Conservation (phyloP, 2,329 filamentous ascomycete genomes). For the Pestalotiopsis fici region DNA sequence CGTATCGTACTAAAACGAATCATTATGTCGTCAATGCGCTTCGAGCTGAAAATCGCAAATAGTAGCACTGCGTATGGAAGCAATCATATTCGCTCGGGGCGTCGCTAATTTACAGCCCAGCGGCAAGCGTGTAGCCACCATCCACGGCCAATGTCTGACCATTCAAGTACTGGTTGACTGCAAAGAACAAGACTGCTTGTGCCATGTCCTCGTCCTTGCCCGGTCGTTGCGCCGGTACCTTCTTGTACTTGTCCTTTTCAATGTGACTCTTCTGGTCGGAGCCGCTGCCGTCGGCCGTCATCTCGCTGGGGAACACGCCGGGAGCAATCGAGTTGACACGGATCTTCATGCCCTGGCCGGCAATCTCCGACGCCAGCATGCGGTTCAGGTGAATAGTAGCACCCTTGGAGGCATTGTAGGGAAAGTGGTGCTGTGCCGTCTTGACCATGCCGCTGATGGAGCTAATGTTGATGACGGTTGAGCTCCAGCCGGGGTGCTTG, state of each 20-base stretch:
- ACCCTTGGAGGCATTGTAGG: conserved; percentile 66
- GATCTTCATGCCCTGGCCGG: conserved; percentile 58
- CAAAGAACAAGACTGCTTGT: conserved; percentile 60
- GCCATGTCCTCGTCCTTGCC: conserved; percentile 73
- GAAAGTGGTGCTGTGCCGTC: conserved; percentile 63
- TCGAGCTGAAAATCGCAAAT: background rate
- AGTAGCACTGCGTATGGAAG: background rate
- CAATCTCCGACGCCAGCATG: conserved; percentile 64
- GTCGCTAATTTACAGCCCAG: conserved; percentile 29
- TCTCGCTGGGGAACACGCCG: conserved; percentile 71
- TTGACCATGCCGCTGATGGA: conserved; percentile 67
- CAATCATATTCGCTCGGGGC: background rate
- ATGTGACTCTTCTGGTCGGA: conserved; percentile 59
- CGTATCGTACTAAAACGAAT: background rate
- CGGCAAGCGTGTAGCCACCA: conserved; percentile 42
- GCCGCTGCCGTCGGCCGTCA: conserved; percentile 57
- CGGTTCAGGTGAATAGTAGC: conserved; percentile 65
- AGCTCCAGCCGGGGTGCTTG: conserved; percentile 47
- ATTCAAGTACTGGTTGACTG: conserved; percentile 44
- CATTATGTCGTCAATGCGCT: background rate
- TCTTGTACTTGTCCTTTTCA: conserved; percentile 56
- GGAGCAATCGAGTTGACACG: conserved; percentile 76
- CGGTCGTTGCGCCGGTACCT: conserved; percentile 67
- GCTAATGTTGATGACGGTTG: conserved; percentile 69
- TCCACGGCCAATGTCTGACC: conserved; percentile 45